Conservation (phyloP, 345 rosid species). For the Ceriops decandra region DNA sequence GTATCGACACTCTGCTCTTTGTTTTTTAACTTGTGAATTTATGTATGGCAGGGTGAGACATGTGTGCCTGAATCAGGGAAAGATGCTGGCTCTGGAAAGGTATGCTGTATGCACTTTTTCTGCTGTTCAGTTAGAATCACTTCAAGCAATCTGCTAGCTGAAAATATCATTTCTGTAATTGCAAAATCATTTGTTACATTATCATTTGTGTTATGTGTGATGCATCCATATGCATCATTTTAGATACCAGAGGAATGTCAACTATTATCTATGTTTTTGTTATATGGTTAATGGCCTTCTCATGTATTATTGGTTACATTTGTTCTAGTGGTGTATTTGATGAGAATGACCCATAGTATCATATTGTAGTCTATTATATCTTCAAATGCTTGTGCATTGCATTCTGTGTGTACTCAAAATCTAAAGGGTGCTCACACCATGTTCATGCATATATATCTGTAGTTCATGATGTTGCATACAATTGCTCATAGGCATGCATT, state of each 20-base stretch:
- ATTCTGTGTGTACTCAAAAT: too few species aligned
- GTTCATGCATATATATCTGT: too few species aligned
- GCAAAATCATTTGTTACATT: too few species aligned
- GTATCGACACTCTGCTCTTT: neutral
- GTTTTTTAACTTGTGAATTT: slow-evolving; percentile 13
- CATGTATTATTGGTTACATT: neutral
- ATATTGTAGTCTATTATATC: too few species aligned
- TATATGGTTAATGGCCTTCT: neutral
- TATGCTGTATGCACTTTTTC: slow-evolving; percentile 16
- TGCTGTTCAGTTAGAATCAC: neutral
- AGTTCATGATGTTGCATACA: too few species aligned
- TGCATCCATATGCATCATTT: too few species aligned
- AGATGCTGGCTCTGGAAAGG: slow-evolving; percentile 64
- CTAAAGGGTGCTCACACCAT: too few species aligned
- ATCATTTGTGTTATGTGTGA: too few species aligned
- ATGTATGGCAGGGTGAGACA: slow-evolving; percentile 72
- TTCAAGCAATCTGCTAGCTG: neutral
- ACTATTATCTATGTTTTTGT: neutral
- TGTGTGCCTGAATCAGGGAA: slow-evolving; percentile 59
- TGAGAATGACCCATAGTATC: neutral
- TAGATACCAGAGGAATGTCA: too few species aligned
- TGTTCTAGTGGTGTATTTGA: neutral
- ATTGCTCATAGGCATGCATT: too few species aligned
- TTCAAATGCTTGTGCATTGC: too few species aligned
- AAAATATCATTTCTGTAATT: neutral